Conservation (phyloP, 768 basidiomycete genomes). For the Amanita polypyramis region DNA sequence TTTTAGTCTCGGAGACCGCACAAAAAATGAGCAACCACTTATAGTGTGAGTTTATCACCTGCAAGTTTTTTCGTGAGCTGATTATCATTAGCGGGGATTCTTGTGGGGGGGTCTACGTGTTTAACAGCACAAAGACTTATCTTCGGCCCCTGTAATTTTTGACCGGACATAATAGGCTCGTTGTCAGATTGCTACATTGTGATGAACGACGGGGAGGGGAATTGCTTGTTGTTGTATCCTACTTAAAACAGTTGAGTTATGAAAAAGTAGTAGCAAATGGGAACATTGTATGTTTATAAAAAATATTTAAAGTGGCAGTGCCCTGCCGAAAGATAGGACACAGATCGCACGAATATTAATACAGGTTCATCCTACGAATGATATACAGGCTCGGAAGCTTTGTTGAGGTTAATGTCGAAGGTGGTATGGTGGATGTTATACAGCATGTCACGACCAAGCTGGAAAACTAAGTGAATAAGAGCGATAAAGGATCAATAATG, state of each 20-base stretch:
- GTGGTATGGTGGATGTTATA: not conserved
- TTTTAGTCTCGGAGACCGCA: conserved; percentile 50
- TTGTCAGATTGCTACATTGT: too few species aligned
- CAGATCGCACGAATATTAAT: not conserved
- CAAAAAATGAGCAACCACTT: conserved; percentile 40
- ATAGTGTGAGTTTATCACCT: conserved; percentile 39
- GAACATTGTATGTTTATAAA: not conserved
- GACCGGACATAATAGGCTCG: not conserved
- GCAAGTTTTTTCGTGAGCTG: not conserved
- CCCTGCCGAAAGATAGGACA: not conserved
- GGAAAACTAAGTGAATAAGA: not conserved
- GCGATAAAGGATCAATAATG: not conserved
- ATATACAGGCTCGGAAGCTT: not conserved
- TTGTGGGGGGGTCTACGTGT: conserved; percentile 5
- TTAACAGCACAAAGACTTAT: not conserved
- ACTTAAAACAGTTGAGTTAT: not conserved
- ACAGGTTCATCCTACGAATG: not conserved
- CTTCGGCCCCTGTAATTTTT: not conserved
- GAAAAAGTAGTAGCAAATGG: not conserved
- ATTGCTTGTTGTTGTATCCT: not conserved
- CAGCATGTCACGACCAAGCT: not conserved
- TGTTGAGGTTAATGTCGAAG: not conserved
- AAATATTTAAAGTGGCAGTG: not conserved
- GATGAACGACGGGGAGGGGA: not conserved
- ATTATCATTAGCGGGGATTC: conserved; percentile 3